Evolutionary conservation across 2,329 filamentous ascomycete genomes (phyloP).

Genomic region (Phyllosticta citriasiana): DNA sequence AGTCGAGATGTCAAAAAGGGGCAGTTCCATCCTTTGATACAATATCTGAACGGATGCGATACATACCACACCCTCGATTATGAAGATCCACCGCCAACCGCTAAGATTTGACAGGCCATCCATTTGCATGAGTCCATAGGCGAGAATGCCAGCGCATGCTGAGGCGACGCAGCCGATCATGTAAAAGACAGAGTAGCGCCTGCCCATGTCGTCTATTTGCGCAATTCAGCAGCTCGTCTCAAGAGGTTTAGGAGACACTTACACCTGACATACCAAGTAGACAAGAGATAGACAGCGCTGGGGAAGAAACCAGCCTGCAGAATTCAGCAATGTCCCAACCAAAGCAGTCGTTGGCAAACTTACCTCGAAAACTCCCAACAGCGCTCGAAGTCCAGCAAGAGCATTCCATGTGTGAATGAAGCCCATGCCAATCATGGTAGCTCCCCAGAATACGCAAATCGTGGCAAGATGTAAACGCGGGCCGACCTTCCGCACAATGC

Average conservation of each 20-base stretch:
- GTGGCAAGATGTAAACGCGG: conserved; percentile 26
- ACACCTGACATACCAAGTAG: conserved; percentile 39
- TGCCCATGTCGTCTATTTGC: conserved; percentile 48
- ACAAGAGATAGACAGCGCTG: conserved; percentile 36
- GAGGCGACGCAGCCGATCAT: conserved; percentile 57
- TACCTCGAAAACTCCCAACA: conserved; percentile 31
- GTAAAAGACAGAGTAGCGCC: conserved; percentile 60
- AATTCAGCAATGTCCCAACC: neutral
- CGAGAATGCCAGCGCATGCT: conserved; percentile 58
- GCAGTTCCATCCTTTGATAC: too few species aligned
- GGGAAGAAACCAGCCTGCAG: conserved; percentile 27
- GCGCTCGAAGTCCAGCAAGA: conserved; percentile 27
- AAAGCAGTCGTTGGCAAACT: neutral
- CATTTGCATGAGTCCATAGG: conserved; percentile 60
- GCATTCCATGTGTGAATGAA: conserved; percentile 27
- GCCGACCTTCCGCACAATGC: conserved; percentile 32
- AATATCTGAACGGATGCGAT: too few species aligned
- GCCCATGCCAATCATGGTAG: conserved; percentile 36
- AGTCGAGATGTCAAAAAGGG: too few species aligned
- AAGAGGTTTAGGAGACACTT: neutral
- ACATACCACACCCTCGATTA: conserved; percentile 19
- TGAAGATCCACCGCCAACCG: conserved; percentile 39
- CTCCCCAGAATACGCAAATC: conserved; percentile 31
- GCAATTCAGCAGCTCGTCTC: neutral
- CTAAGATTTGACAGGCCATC: conserved; percentile 40